Evolutionary conservation across 2,329 filamentous ascomycete genomes (phyloP), one percentile per base, ranked within the genome.

Genomic region (Neonectria sp.): DNA sequence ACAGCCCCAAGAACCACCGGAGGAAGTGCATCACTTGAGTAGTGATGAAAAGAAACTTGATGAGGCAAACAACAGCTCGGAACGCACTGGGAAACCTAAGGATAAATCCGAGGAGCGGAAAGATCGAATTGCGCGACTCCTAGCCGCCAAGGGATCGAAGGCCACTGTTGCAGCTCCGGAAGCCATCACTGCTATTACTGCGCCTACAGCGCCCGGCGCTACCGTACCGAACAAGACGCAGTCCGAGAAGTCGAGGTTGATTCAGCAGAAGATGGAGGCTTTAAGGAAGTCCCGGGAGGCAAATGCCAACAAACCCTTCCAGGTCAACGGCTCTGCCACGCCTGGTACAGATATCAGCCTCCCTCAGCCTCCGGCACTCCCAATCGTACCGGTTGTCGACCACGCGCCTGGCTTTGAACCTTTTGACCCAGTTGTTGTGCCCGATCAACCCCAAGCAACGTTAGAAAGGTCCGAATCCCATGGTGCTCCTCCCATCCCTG

Each of bases 261-360:
- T 95, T 53, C 90, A 93, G 70, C 89, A 94, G 76, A 94, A 94
- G 72, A 91, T 97, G 76, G 93, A 94, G 67, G 92, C 92, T 25
- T 82, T 96, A 25, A 90, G 90, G 72, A 91, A 89, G 73, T 83
- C 86, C 40, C 83, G 87, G 35, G 84, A 87, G 74, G 82, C 79
- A 6, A 81, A 80, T 55, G 78, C 79, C 45, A 80, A 79, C 63
- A 79, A 78, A 31, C 46, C 49, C 15, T 9, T 55, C 4, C 58
- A 58, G 27, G 40, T 27, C 3, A 60, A 65, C 57, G 29, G 73
- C 51, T 25, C 55, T 46, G 37, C 55, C 24, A 65, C 49, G 11
- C 68, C 65, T 31, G 62, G 55, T 25, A 51, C 25, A 2, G 70
- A 61, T 27, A 57, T 3, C 27, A 65, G 27, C 15, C 29, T 33